Conservation (phyloP, 1,139 yeast genomes). For the Pichia sp. region DNA sequence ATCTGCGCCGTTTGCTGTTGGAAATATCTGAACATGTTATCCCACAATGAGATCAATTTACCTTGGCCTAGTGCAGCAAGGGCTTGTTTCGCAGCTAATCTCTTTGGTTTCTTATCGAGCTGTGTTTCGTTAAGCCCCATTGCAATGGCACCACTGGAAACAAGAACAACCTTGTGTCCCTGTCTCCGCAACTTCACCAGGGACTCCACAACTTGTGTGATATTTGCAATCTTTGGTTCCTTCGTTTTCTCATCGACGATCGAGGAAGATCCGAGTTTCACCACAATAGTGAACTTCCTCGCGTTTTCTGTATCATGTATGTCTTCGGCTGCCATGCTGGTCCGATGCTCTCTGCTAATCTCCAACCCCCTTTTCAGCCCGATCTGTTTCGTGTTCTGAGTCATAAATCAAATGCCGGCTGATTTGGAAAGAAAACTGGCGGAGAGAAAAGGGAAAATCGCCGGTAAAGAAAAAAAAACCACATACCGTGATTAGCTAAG, state of each 20-base stretch:
- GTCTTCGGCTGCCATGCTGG: background rate
- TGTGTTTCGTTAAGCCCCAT: slow-evolving; percentile 83
- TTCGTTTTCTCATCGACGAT: slow-evolving; percentile 84
- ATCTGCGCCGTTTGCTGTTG: slow-evolving; percentile 89
- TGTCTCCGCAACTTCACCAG: slow-evolving; percentile 76
- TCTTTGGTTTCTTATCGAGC: slow-evolving; percentile 62
- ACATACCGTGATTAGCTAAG: too few species aligned
- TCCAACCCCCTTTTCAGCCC: background rate
- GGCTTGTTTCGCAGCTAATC: slow-evolving; percentile 80
- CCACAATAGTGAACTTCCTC: slow-evolving; percentile 58
- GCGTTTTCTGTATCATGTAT: background rate
- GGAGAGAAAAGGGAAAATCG: background rate
- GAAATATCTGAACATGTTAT: slow-evolving; percentile 74
- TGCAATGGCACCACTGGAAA: slow-evolving; percentile 95
- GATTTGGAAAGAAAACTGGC: background rate
- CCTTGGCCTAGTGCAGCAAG: slow-evolving; percentile 97
- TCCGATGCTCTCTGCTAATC: background rate
- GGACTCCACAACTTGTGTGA: slow-evolving; percentile 88
- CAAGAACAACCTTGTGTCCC: slow-evolving; percentile 84
- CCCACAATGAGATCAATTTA: slow-evolving; percentile 84
- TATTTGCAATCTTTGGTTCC: slow-evolving; percentile 86
- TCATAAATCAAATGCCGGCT: background rate
- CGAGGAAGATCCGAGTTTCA: slow-evolving; percentile 85
- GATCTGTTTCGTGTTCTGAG: background rate
- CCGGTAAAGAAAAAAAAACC: background rate